Percentiles rank a stretch among this genome's conserved stretches.
Evolutionary conservation across 345 rosid genomes (phyloP).

Genomic region (Pugionium dolabratum): DNA sequence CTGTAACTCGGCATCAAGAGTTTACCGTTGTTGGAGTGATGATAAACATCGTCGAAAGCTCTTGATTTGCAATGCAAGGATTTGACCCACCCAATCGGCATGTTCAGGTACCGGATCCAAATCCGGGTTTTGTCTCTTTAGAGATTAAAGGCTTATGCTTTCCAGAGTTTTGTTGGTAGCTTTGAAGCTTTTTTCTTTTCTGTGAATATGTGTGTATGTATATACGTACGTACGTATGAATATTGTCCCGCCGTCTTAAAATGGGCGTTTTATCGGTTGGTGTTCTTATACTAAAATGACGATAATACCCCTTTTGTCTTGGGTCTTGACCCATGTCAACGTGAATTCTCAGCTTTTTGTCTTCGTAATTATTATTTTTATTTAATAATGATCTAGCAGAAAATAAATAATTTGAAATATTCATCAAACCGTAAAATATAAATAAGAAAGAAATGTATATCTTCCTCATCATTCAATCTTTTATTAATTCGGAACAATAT

Average conservation of each 20-base stretch:
- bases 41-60: constrained; percentile 82
- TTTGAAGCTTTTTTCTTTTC: neutral
- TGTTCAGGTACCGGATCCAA: constrained; percentile 42
- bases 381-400: no score
- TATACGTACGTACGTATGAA: constrained; percentile 19
- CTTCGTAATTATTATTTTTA: constrained; percentile 6
- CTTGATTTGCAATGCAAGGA: constrained; percentile 91
- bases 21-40: constrained; percentile 48
- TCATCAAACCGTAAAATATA: no score
- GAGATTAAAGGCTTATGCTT: no score
- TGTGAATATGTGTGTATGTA: constrained; percentile 7
- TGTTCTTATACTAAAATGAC: constrained; percentile 18
- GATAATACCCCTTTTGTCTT: constrained; percentile 7
- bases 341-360: constrained; percentile 34
- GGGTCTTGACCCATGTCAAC: constrained; percentile 16
- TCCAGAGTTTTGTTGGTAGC: constrained; percentile 2
- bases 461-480: no score
- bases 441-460: no score
- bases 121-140: constrained; percentile 12
- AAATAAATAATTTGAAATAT: no score
- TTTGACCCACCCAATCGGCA: constrained; percentile 88
- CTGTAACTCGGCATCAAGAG: constrained; percentile 38
- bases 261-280: constrained; percentile 42
- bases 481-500: no score
- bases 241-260: constrained; percentile 29